Base-by-base conservation (phyloP, 768 basidiomycete species). In the Macrolepiota dolichaula region DNA sequence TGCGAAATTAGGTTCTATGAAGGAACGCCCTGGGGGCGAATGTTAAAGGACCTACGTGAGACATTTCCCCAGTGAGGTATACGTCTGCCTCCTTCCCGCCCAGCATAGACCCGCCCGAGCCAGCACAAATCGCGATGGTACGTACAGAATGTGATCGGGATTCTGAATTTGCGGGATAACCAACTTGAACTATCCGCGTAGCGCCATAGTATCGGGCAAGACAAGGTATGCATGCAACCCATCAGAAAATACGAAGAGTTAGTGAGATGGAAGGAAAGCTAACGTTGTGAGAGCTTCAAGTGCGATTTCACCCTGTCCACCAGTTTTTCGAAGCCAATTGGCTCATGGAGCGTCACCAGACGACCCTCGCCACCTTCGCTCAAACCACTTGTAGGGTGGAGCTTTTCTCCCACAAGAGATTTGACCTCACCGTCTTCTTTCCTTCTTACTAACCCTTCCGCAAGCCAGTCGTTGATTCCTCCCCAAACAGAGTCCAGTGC, bases 401-500 rank as follows among this genome's bases (percentile, higher is more conserved):
- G 67, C 67, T 79, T 80, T 67, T 78, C 77, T 52, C 66, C 74
- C 61, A 69, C 74, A 59, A 83, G 77, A 57, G 73, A 69, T 53
- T 67, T 64, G 61, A 79, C 67, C 63, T 69, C 64, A 52, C 76
- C 77, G 64, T 74, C 69, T 38, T 70, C 76, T 44, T 67, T 71
- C 17, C 63, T 73, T 51, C 73, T 75, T 63, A 84, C 73, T 36
- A 83, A 70, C 37, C 81, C 84, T 70, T 76, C 69, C 1, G 85
- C 90, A 15, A 95, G 82, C 91, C 92, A 97, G 73, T 96, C 94
- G 69, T 96, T 97, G 56, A 96, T 84, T 0, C 96, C 96, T 4
- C 84, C 91, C 66, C 83, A 81, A 1, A 91, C 86, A n/a, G 81
- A 81, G 74, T 98, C 96, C 17, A 97, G 81, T 0, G 93, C 85